phyloP scores from a whole-genome alignment of 495 filamentous ascomycete genomes.

The Aspergillus homomorphus region DNA sequence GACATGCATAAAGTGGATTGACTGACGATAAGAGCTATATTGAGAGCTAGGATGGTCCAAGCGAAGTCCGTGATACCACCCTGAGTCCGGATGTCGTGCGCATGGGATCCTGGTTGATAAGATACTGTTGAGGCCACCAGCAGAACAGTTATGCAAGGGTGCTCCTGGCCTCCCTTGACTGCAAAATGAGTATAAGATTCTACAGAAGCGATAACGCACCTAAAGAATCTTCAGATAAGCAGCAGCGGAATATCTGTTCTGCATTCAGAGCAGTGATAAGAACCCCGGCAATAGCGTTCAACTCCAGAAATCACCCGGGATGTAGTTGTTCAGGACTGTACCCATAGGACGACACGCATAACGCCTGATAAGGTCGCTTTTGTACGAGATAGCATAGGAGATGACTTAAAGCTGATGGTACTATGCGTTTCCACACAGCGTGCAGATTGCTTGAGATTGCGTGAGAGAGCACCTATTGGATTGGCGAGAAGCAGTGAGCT shows the following conservation, averaged over 20 bases:
- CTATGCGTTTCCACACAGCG: background rate
- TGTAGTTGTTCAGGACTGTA: background rate
- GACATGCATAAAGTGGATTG: too few species aligned
- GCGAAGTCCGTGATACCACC: too few species aligned
- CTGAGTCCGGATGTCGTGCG: too few species aligned
- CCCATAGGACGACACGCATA: background rate
- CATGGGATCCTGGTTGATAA: too few species aligned
- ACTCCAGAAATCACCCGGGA: background rate
- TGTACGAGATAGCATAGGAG: background rate
- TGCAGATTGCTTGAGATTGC: background rate
- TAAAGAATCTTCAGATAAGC: background rate
- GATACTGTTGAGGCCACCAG: too few species aligned
- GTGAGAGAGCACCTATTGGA: background rate
- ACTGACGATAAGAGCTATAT: too few species aligned
- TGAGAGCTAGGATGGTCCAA: too few species aligned
- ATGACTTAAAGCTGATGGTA: too few species aligned
- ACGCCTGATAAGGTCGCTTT: background rate
- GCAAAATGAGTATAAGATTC: background rate
- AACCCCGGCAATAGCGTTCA: background rate
- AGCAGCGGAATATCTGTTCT: too few species aligned
- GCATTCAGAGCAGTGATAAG: background rate
- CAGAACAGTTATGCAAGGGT: background rate
- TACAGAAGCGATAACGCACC: background rate
- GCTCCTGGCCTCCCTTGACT: background rate
- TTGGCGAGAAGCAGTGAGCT: background rate